Evolutionary conservation across 2,329 filamentous ascomycete genomes (phyloP).

Genomic region (Colletotrichum lini): DNA sequence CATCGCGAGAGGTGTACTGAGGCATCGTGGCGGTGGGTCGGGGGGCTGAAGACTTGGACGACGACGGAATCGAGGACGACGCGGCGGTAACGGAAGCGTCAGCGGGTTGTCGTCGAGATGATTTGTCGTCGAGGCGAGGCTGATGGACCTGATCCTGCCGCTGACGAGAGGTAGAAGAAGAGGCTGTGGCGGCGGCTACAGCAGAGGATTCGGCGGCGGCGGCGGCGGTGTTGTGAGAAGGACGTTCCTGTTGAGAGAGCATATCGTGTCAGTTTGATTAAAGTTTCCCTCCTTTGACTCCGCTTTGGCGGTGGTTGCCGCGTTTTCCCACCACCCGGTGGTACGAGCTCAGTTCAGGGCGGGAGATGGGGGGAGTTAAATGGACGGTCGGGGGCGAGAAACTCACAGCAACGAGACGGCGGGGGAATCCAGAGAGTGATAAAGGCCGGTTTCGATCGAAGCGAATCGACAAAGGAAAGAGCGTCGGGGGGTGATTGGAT

Average conservation of each 20-base stretch:
- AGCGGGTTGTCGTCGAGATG: constrained; percentile 30
- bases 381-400: constrained; percentile 32
- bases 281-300: constrained; percentile 42
- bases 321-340: constrained; percentile 38
- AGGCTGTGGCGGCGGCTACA: constrained; percentile 29
- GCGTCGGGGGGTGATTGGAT: constrained; percentile 40
- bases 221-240: constrained; percentile 35
- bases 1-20: constrained; percentile 77
- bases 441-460: constrained; percentile 43
- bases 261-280: constrained; percentile 44
- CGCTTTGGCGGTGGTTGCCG: constrained; percentile 42
- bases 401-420: constrained; percentile 36
- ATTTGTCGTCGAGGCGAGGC: constrained; percentile 24
- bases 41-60: constrained; percentile 39
- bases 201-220: constrained; percentile 22
- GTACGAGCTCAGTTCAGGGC: constrained; percentile 34
- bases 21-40: constrained; percentile 65
- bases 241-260: constrained; percentile 39
- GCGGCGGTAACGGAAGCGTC: constrained; percentile 22
- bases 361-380: constrained; percentile 38
- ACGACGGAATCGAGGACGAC: constrained; percentile 40
- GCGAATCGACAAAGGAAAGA: constrained; percentile 45
- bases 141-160: constrained; percentile 36
- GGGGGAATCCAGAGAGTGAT: constrained; percentile 33
- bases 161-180: constrained; percentile 35